Evolutionary conservation across 2,329 filamentous ascomycete species (phyloP), one percentile per base, ranked within the genome.

Genomic region (Aureobasidium sp.): DNA sequence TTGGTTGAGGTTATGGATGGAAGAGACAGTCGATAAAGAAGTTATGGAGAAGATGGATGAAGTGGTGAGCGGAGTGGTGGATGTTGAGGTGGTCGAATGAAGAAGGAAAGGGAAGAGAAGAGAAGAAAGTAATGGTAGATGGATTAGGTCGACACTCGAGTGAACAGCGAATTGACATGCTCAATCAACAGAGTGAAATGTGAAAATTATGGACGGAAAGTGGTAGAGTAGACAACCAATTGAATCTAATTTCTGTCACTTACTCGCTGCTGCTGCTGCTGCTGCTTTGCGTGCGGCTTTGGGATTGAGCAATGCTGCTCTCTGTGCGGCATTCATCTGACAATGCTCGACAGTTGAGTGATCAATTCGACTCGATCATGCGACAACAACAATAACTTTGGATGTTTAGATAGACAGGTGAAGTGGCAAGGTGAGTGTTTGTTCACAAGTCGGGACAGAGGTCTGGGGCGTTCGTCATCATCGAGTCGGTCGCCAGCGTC

Each of bases 301-400:
- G 2, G 73, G 73, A 53, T 75, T 73, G 34, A 76, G 70, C 11
- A 76, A 65, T 7, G 69, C 67, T 29, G 68, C 59, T 34, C 59
- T 41, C 36, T 48, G 63, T 22, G 63, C 63, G 27, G 63, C 63
- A 45, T 62, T 59, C 61, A 64, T 62, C 15, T 48, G 36, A 55
- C 7, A 53, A 39, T 39, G 15, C 15, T 15, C 25, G 11, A 29
- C 8, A 14, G 4, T 20, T 11, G 8, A 52, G 14, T 36, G 34
- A 11, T 37, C 27, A 25, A 39, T 7, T 5, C 5, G 11, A 52
- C 14, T 12, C 7, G 12, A 39, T 27, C 49, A 39, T 39, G 49
- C 20, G 49, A 37, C 14, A 27, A 52, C 49, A 27, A 34, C 15
- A 25, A 12, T 37, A 31, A n/a, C 9, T 31, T 8, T 9, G 25